A percentile compares a stretch with the other conserved stretches of the same genome.
phyloP scores from a whole-genome alignment of 2,329 filamentous ascomycete species.

The Beauveria brongniartii region DNA sequence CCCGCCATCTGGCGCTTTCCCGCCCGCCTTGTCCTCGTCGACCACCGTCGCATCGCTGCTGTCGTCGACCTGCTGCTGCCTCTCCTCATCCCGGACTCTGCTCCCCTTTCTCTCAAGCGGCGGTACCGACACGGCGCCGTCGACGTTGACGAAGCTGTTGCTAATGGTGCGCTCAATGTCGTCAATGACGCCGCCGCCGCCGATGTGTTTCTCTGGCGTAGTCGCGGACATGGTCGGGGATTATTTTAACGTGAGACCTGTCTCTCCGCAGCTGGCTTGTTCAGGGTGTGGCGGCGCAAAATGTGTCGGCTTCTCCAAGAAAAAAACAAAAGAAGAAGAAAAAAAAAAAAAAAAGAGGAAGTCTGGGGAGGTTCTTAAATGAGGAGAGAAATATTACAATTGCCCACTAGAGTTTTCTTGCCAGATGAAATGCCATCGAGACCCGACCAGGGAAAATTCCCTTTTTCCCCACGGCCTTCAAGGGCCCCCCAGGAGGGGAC shows the following conservation, averaged over 20 bases:
- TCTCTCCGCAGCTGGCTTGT: background rate
- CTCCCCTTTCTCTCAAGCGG: background rate
- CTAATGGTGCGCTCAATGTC: background rate
- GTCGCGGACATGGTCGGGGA: background rate
- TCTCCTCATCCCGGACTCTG: background rate
- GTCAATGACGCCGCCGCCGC: background rate
- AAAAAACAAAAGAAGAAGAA: too few species aligned
- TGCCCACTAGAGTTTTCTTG: background rate
- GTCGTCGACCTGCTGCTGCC: conserved; percentile 1
- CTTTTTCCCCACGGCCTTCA: background rate
- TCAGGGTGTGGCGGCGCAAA: background rate
- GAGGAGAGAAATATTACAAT: background rate
- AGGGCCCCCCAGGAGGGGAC: background rate
- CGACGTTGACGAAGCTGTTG: conserved; percentile 4
- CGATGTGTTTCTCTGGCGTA: background rate
- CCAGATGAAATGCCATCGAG: background rate
- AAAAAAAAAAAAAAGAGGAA: background rate
- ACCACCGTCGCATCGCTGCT: conserved; percentile 6
- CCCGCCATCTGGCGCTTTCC: conserved; percentile 6
- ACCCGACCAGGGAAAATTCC: background rate
- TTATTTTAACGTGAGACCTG: background rate
- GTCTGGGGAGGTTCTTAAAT: background rate
- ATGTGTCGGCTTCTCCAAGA: too few species aligned
- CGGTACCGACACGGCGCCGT: conserved; percentile 6
- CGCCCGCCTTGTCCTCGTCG: background rate